Base-by-base conservation (phyloP, 2,329 filamentous ascomycete genomes). In the Clonostachys byssicola region DNA sequence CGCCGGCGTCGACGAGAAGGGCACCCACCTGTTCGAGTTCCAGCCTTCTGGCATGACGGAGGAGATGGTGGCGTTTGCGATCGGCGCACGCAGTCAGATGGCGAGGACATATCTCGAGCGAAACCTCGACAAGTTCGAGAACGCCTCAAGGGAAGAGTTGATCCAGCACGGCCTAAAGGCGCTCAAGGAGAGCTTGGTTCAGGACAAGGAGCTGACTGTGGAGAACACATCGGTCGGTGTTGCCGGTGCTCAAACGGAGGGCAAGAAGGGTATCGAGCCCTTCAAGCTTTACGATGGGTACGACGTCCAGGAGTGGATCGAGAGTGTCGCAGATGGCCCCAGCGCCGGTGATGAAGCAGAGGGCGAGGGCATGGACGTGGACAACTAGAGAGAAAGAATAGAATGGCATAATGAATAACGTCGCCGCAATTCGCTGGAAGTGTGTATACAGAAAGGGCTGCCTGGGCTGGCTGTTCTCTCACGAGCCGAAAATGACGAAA, bases 11-110 rank as follows among this genome's bases (percentile, higher is more conserved):
- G 94, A 99, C 67, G 90, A 95, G 62, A 85, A 86, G 43, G 94
- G 94, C 30, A 91, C 94, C 38, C 94, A 99, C 73, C 81, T 99
- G 53, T 99, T 95, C 72, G 94, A 99, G 72, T 99, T 99, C 78
- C 92, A 96, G 73, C 94, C 94, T 12, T 89, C 83, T 47, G 94
- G 94, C 43, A 87, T 97, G 79, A 96, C 91, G 59, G 89, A 96
- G 65, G 94, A 99, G 80, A 97, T 97, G 90, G 68, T 88, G 44
- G 94, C 94, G 20, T 96, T 92, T 64, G 92, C 92, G 49, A 99
- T 99, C 66, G 94, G 94, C 46, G 94, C 94, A 43, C 81, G 94
- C 59, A 94, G 88, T 67, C 94, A 99, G 75, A 97, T 97, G 90
- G 94, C 94, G 20, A 79, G 94, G 62, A 99, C 94, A 53, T 99